These are phyloP conservation scores for Filobasidium uniguttulatum DNA, from an alignment of 1,284 basidiomycete species.

Conservation along the genomic window DNA sequence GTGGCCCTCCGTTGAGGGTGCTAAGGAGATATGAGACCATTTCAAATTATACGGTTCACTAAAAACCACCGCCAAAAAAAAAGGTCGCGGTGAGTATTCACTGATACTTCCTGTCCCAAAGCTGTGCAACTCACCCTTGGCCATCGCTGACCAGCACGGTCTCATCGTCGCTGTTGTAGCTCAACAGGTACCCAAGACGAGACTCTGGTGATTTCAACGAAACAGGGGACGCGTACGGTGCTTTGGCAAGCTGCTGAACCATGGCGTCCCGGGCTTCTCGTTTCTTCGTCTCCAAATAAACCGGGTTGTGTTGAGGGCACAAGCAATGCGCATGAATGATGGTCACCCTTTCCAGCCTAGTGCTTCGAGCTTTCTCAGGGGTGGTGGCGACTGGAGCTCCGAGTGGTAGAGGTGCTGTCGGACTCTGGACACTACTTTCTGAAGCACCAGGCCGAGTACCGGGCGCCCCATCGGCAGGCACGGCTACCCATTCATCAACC, in stretches of 20 bases:
- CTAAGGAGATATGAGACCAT: conserved; percentile 1
- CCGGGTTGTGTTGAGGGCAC: background rate
- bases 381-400: background rate
- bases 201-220: background rate
- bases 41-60: background rate
- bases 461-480: conserved; percentile 1
- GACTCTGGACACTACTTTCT: background rate
- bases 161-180: conserved; percentile 22
- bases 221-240: background rate
- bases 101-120: background rate
- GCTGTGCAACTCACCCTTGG: conserved; percentile 36
- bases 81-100: no score
- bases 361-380: conserved; percentile 24
- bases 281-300: background rate
- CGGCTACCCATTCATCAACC: conserved; percentile 61
- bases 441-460: background rate
- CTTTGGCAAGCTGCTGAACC: background rate
- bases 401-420: background rate
- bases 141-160: conserved; percentile 71
- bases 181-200: background rate
- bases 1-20: background rate
- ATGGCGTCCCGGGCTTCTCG: background rate
- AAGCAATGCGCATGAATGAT: background rate
- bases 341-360: background rate
- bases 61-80: background rate